These are phyloP conservation scores for Grosmannia huntii DNA, from an alignment of 2,329 filamentous ascomycete species.

Conservation along the genomic window DNA sequence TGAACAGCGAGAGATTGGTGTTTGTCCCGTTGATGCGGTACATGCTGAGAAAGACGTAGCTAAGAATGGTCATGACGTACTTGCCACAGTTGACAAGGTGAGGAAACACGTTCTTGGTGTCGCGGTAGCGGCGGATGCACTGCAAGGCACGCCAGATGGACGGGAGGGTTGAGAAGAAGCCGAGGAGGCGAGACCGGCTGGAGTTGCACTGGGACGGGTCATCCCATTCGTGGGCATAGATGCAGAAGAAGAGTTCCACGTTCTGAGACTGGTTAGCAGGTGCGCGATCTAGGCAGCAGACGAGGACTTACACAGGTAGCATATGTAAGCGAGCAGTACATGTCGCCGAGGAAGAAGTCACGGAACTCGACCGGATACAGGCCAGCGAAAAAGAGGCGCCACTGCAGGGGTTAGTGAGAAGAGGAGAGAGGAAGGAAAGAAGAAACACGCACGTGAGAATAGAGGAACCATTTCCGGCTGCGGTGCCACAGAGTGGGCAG, in stretches of 20 bases:
- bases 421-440: not conserved
- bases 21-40: conserved; percentile 60
- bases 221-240: conserved; percentile 71
- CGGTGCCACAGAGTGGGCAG: conserved; percentile 60
- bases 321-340: conserved; percentile 94
- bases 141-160: conserved; percentile 85
- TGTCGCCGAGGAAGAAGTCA: conserved; percentile 95
- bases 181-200: conserved; percentile 65
- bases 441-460: conserved; percentile 58
- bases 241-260: conserved; percentile 83
- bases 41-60: conserved; percentile 64
- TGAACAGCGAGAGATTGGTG: conserved; percentile 55
- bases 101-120: conserved; percentile 79
- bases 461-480: conserved; percentile 74
- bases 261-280: conserved; percentile 40
- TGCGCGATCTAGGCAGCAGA: no score
- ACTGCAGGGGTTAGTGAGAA: conserved; percentile 34
- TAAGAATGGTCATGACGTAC: conserved; percentile 72
- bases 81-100: conserved; percentile 90
- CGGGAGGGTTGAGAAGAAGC: conserved; percentile 73
- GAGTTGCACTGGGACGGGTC: conserved; percentile 73
- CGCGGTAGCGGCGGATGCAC: conserved; percentile 77
- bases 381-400: conserved; percentile 72
- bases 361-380: conserved; percentile 90
- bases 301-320: conserved; percentile 57